Evolutionary conservation across 495 filamentous ascomycete genomes (phyloP).

Genomic region (Parathielavia appendiculata): DNA sequence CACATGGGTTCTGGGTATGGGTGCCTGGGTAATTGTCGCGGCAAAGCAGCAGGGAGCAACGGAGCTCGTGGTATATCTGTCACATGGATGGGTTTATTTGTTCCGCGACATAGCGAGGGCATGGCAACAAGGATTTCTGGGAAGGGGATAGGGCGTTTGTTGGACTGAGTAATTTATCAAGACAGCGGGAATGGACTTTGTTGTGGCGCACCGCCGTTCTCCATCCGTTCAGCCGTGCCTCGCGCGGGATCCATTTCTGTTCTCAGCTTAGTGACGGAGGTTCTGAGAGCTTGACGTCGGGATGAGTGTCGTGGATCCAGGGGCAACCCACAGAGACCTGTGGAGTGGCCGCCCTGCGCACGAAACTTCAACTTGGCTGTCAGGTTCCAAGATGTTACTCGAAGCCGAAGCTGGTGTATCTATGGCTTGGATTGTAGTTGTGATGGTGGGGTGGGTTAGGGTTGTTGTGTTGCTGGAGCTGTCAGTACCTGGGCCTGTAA

Average conservation of each 20-base stretch:
- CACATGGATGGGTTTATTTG: neutral
- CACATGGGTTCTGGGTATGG: slow-evolving; percentile 6
- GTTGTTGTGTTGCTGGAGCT: neutral
- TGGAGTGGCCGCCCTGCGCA: too few species aligned
- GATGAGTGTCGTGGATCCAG: too few species aligned
- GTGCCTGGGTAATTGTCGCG: neutral
- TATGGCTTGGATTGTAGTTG: too few species aligned
- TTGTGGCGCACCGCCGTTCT: neutral
- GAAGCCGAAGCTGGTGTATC: too few species aligned
- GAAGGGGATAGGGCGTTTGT: slow-evolving; percentile 4
- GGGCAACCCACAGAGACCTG: too few species aligned
- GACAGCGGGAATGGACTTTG: neutral
- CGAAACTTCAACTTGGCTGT: too few species aligned
- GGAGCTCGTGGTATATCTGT: neutral
- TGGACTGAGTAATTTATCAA: neutral
- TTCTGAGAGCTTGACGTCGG: too few species aligned
- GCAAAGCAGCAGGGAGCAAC: neutral
- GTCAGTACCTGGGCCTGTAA: too few species aligned
- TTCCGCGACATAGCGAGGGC: neutral
- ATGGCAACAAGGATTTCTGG: neutral
- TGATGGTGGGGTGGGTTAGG: too few species aligned
- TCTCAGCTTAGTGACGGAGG: too few species aligned
- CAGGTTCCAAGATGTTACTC: too few species aligned
- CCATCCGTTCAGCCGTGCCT: neutral
- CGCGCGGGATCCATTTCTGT: too few species aligned